Conservation (phyloP, 805 yeast species). For the Lipomyces japonicus region DNA sequence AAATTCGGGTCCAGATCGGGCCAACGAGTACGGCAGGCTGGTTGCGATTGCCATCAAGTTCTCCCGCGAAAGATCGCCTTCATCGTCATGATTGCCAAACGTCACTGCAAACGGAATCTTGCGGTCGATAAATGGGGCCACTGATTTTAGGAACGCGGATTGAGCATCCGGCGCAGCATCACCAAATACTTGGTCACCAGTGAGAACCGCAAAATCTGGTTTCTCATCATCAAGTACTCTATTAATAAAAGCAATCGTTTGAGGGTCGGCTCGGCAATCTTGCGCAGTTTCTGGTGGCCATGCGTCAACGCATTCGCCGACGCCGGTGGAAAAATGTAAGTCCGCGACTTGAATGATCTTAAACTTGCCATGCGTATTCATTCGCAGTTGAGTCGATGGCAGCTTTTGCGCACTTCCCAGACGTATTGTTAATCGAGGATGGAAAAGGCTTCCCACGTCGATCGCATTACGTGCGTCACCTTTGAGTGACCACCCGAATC, state of each 20-base stretch:
- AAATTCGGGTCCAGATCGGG: slow-evolving; percentile 59
- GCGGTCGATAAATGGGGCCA: slow-evolving; percentile 61
- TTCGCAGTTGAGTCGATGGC: slow-evolving; percentile 37
- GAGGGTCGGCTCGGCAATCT: slow-evolving; percentile 72
- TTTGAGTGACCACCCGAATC: slow-evolving; percentile 61
- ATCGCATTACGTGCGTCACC: slow-evolving; percentile 25
- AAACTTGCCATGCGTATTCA: slow-evolving; percentile 49
- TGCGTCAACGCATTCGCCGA: slow-evolving; percentile 71
- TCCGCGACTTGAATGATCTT: slow-evolving; percentile 84
- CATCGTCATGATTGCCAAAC: slow-evolving; percentile 94
- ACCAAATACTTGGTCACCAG: slow-evolving; percentile 93
- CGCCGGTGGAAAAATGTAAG: slow-evolving; percentile 81
- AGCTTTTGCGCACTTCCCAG: slow-evolving; percentile 23
- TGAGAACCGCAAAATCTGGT: slow-evolving; percentile 80
- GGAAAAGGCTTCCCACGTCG: slow-evolving; percentile 26
- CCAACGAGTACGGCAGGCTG: slow-evolving; percentile 64
- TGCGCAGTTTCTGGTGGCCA: slow-evolving; percentile 32
- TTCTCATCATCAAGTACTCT: slow-evolving; percentile 64
- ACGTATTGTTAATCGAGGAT: slow-evolving; percentile 35
- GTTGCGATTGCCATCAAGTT: slow-evolving; percentile 57
- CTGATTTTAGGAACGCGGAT: slow-evolving; percentile 73
- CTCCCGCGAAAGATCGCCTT: slow-evolving; percentile 61
- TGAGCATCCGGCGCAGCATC: slow-evolving; percentile 73
- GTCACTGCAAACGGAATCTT: slow-evolving; percentile 79
- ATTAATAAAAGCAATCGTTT: slow-evolving; percentile 60